Evolutionary conservation across 176 grass and related monocot genomes (phyloP).

Genomic region (Secale cereale): DNA sequence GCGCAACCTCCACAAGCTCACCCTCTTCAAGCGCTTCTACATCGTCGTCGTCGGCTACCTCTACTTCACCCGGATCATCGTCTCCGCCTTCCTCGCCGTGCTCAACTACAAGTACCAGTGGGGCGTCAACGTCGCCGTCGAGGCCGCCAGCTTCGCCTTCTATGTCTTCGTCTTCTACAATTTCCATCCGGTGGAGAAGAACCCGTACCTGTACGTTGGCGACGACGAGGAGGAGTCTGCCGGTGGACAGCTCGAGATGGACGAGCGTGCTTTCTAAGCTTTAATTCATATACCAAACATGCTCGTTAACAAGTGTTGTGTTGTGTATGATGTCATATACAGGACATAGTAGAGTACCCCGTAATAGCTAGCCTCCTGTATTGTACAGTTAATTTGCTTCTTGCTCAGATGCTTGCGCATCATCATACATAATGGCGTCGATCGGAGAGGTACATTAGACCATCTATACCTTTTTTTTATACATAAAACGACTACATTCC

Average conservation of each 20-base stretch:
- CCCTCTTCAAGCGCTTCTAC: slow-evolving; percentile 74
- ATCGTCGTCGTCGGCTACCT: slow-evolving; percentile 59
- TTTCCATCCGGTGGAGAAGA: slow-evolving; percentile 53
- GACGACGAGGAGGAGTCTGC: slow-evolving; percentile 33
- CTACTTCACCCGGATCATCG: slow-evolving; percentile 58
- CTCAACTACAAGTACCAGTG: slow-evolving; percentile 57
- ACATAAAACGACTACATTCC: no score
- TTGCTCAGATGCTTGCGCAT: not conserved
- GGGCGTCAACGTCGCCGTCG: slow-evolving; percentile 38
- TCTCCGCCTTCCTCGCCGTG: slow-evolving; percentile 28
- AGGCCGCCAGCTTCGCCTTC: slow-evolving; percentile 48
- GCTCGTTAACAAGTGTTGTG: not conserved
- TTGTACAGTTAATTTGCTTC: not conserved
- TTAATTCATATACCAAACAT: not conserved
- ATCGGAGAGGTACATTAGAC: not conserved
- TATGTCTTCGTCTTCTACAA: slow-evolving; percentile 58
- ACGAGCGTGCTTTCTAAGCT: slow-evolving; percentile 40
- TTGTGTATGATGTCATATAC: not conserved
- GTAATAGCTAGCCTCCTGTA: not conserved
- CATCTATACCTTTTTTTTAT: no score
- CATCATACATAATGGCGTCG: not conserved
- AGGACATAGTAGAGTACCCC: not conserved
- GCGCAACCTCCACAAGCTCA: slow-evolving; percentile 60
- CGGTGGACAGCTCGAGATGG: slow-evolving; percentile 45
- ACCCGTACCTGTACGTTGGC: slow-evolving; percentile 56